Evolutionary conservation across 345 rosid genomes (phyloP).

Genomic region (Alliaria petiolata): DNA sequence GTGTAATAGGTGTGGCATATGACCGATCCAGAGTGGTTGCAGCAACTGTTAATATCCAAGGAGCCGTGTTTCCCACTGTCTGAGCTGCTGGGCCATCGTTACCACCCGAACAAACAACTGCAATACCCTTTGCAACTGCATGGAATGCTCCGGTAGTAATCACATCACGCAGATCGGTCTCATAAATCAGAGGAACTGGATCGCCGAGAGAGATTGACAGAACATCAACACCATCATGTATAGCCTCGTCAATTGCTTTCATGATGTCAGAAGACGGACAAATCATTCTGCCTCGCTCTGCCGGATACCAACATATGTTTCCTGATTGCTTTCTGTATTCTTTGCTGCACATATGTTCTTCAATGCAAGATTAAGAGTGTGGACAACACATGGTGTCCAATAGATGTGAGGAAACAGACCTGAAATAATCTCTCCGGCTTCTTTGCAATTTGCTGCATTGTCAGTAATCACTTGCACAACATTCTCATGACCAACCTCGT

Average conservation of each 20-base stretch:
- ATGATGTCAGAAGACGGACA: slow-evolving; percentile 36
- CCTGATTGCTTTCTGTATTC: too few relatives aligned
- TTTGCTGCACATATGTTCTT: too few relatives aligned
- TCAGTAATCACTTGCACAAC: too few relatives aligned
- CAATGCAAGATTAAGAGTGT: too few relatives aligned
- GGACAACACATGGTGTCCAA: too few relatives aligned
- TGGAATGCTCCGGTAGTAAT: slow-evolving; percentile 44
- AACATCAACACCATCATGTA: slow-evolving; percentile 50
- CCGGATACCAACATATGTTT: too few relatives aligned
- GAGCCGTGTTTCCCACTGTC: slow-evolving; percentile 41
- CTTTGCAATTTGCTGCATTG: too few relatives aligned
- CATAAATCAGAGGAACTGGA: slow-evolving; percentile 31
- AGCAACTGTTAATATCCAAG: slow-evolving; percentile 47
- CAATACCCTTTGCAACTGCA: slow-evolving; percentile 41
- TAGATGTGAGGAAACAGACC: too few relatives aligned
- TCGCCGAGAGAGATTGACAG: slow-evolving; percentile 43
- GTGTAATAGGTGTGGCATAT: slow-evolving; percentile 33
- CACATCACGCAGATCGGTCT: slow-evolving; percentile 24
- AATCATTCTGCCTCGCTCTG: too few relatives aligned
- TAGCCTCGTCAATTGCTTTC: slow-evolving; percentile 52
- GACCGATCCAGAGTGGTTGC: slow-evolving; percentile 48
- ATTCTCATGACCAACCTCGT: too few relatives aligned
- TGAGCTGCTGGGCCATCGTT: slow-evolving; percentile 36
- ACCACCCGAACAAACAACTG: slow-evolving; percentile 33
- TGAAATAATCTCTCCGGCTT: too few relatives aligned